Evolutionary conservation across 306 rosid species (phyloP).

Genomic region (Leucaena leucocephala): DNA sequence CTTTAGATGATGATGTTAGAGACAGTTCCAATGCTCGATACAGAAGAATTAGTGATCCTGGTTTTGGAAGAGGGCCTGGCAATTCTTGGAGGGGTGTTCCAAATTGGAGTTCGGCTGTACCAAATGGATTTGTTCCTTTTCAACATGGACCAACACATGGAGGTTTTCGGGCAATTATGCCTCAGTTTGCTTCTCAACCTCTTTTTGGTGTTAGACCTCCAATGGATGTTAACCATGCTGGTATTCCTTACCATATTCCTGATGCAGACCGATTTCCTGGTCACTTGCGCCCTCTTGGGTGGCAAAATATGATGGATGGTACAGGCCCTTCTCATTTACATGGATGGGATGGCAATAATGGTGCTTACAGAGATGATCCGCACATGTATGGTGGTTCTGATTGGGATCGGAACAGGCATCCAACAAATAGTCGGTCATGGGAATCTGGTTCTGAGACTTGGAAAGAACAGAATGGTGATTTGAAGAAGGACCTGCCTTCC

Average conservation of each 20-base stretch:
- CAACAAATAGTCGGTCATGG: slow-evolving; percentile 80
- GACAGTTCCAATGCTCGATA: slow-evolving; percentile 73
- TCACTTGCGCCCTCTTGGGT: slow-evolving; percentile 90
- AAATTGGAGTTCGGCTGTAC: slow-evolving; percentile 79
- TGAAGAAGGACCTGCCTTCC: slow-evolving; percentile 76
- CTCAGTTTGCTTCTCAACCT: slow-evolving; percentile 85
- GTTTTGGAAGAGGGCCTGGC: slow-evolving; percentile 77
- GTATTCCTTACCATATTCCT: slow-evolving; percentile 84
- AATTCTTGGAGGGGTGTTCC: slow-evolving; percentile 96
- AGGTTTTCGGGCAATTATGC: slow-evolving; percentile 85
- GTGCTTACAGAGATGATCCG: slow-evolving; percentile 78
- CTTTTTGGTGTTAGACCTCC: slow-evolving; percentile 85
- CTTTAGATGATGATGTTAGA: slow-evolving; percentile 87
- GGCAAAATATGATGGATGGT: slow-evolving; percentile 93
- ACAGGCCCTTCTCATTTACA: slow-evolving; percentile 88
- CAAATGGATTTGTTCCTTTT: slow-evolving; percentile 93
- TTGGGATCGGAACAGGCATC: slow-evolving; percentile 90
- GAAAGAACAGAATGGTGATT: slow-evolving; percentile 79
- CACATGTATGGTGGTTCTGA: slow-evolving; percentile 79
- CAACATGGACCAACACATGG: slow-evolving; percentile 91
- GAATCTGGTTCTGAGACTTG: slow-evolving; percentile 82
- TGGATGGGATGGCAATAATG: slow-evolving; percentile 91
- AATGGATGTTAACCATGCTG: slow-evolving; percentile 80
- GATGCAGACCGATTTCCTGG: slow-evolving; percentile 88
- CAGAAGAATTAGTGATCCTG: slow-evolving; percentile 75